Evolutionary conservation across 140 eudicot species (phyloP).

Genomic region (Cichorium intybus): DNA sequence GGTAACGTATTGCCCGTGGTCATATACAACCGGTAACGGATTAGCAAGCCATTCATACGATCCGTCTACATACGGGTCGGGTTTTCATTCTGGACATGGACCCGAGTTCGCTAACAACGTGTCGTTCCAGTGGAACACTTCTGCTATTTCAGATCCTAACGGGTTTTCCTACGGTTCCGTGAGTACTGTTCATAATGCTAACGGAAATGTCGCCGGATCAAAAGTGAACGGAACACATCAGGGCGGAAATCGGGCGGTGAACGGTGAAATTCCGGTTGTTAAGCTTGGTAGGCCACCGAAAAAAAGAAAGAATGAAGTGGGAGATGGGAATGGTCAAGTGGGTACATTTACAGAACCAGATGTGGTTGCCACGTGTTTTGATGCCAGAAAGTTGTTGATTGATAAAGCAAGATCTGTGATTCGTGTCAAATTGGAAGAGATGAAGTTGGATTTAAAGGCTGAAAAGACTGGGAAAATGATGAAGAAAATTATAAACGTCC

Average conservation of each 20-base stretch:
- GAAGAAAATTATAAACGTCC: conserved; percentile 59
- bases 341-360: conserved; percentile 32
- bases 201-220: conserved; percentile 33
- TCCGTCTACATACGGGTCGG: conserved; percentile 39
- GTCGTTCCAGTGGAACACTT: conserved; percentile 59
- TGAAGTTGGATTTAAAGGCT: conserved; percentile 54
- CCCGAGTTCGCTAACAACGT: conserved; percentile 49
- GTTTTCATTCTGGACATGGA: conserved; percentile 53
- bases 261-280: neutral
- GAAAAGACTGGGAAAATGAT: conserved; percentile 37
- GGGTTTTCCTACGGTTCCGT: conserved; percentile 39
- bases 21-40: conserved; percentile 57
- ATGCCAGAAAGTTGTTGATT: conserved; percentile 66
- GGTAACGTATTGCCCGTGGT: conserved; percentile 49
- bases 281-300: conserved; percentile 69
- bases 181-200: conserved; percentile 19
- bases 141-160: conserved; percentile 51
- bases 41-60: conserved; percentile 44
- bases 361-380: conserved; percentile 47
- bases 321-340: conserved; percentile 36
- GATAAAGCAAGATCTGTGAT: conserved; percentile 68
- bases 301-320: conserved; percentile 56
- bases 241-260: conserved; percentile 5
- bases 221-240: conserved; percentile 28
- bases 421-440: conserved; percentile 59